Conservation (phyloP, 257 asterid genomes). For the Anisodus acutangulus region DNA sequence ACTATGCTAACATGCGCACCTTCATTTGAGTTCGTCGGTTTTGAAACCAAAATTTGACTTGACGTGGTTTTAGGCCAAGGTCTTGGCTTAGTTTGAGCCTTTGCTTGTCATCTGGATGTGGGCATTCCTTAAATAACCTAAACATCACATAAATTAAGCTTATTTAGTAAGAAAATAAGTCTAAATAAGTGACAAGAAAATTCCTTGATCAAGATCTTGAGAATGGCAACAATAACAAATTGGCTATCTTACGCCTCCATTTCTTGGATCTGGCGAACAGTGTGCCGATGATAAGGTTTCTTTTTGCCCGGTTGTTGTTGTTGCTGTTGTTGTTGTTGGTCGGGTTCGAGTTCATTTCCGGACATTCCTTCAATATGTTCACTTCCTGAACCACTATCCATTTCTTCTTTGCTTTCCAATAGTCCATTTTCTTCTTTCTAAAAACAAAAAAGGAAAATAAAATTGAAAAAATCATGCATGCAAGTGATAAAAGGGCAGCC, state of each 20-base stretch:
- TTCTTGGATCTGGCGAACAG: slow-evolving; percentile 93
- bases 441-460: not conserved
- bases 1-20: slow-evolving; percentile 50
- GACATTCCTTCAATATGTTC: slow-evolving; percentile 72
- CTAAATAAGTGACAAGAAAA: not conserved
- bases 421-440: slow-evolving; percentile 80
- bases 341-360: slow-evolving; percentile 71
- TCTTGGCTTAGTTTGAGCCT: slow-evolving; percentile 86
- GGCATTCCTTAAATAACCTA: slow-evolving; percentile 94
- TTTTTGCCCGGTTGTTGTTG: slow-evolving; percentile 56
- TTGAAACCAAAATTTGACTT: slow-evolving; percentile 98
- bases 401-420: slow-evolving; percentile 66
- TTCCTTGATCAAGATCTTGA: not conserved
- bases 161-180: too few species aligned
- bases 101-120: slow-evolving; percentile 96
- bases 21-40: slow-evolving; percentile 95
- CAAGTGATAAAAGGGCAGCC: not conserved
- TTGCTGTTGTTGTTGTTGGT: slow-evolving; percentile 38
- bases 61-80: slow-evolving; percentile 89
- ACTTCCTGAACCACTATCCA: slow-evolving; percentile 91
- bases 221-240: not conserved
- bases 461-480: not conserved
- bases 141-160: slow-evolving; percentile 15
- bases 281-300: slow-evolving; percentile 94
- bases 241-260: slow-evolving; percentile 71